Evolutionary conservation across 75 land plant genomes (phyloP).

Genomic region (Cupressus sempervirens): DNA sequence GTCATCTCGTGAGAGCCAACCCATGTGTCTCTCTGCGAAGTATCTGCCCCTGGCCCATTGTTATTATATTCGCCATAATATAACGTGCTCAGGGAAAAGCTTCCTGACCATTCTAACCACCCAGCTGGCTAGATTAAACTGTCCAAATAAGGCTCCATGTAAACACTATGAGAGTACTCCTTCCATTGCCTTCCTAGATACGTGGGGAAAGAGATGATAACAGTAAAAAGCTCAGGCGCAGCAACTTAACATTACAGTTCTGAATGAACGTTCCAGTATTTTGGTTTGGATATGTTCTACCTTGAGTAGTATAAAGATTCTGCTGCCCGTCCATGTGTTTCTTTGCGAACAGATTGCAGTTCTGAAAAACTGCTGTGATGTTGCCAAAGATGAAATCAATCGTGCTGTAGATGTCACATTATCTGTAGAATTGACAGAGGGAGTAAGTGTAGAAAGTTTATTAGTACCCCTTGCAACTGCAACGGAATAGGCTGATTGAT

Average conservation of each 20-base stretch:
- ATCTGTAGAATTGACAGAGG: slow-evolving; percentile 62
- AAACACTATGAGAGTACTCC: slow-evolving; percentile 47
- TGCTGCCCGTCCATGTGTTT: slow-evolving; percentile 28
- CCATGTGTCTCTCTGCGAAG: slow-evolving; percentile 15
- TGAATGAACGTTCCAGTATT: slow-evolving; percentile 56
- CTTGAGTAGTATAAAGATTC: slow-evolving; percentile 50
- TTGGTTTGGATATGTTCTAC: slow-evolving; percentile 31
- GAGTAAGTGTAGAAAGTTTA: slow-evolving; percentile 69
- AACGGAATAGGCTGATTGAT: slow-evolving; percentile 40
- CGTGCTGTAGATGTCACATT: slow-evolving; percentile 61
- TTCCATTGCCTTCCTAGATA: slow-evolving; percentile 82
- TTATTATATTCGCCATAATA: slow-evolving; percentile 45
- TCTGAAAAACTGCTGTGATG: slow-evolving; percentile 56
- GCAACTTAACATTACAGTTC: slow-evolving; percentile 44
- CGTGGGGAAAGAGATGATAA: slow-evolving; percentile 13
- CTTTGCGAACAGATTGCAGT: slow-evolving; percentile 35
- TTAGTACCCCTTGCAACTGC: slow-evolving; percentile 53
- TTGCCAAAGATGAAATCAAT: slow-evolving; percentile 80
- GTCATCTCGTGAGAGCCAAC: slow-evolving; percentile 12
- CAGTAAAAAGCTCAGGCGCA: slow-evolving; percentile 28
- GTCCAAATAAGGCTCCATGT: slow-evolving; percentile 47
- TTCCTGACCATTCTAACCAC: slow-evolving; percentile 53
- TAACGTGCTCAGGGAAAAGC: slow-evolving; percentile 41
- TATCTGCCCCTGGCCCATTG: slow-evolving; percentile 23
- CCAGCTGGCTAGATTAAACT: slow-evolving; percentile 51